phyloP scores from a whole-genome alignment of 164 flowering plant genomes.

The Euptelea pleiosperma region DNA sequence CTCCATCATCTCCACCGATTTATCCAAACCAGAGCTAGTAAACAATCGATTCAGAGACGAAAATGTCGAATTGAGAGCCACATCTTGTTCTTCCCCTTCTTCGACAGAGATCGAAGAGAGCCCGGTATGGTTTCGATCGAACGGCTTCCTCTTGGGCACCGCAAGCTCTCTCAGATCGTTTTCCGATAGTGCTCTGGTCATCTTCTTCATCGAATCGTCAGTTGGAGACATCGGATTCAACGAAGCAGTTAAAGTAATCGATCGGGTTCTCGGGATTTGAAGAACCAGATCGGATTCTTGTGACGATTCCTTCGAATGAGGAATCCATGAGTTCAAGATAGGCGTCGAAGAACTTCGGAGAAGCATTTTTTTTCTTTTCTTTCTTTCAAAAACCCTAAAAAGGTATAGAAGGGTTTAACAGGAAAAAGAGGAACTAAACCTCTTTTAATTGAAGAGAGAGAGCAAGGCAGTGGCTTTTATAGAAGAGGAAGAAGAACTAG shows the following conservation, averaged over 20 bases:
- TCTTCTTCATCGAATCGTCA: constrained; percentile 24
- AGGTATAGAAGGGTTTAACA: too few relatives aligned
- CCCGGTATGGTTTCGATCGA: neutral
- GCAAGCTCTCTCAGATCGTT: constrained; percentile 31
- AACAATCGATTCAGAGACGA: constrained; percentile 25
- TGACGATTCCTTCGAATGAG: constrained; percentile 12
- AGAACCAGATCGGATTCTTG: constrained; percentile 8
- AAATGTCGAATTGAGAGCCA: constrained; percentile 2
- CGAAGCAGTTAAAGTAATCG: constrained; percentile 20
- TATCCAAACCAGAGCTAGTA: constrained; percentile 30
- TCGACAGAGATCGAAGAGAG: constrained; percentile 11
- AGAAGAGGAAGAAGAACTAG: too few relatives aligned
- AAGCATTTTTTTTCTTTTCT: constrained; percentile 26
- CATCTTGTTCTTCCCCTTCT: constrained; percentile 21
- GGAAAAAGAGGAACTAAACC: too few relatives aligned
- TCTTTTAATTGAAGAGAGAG: too few relatives aligned
- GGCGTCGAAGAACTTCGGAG: constrained; percentile 29
- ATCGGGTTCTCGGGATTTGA: constrained; percentile 15
- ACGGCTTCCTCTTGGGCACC: constrained; percentile 12
- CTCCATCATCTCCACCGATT: constrained; percentile 21
- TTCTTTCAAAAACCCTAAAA: too few relatives aligned
- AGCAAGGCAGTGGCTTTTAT: too few relatives aligned
- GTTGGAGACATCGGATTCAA: constrained; percentile 8
- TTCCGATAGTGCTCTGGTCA: constrained; percentile 43
- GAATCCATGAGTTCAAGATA: constrained; percentile 28